Percentiles rank a stretch among this genome's conserved stretches.
phyloP scores from a whole-genome alignment of 495 filamentous ascomycete genomes.

The Penicillium coffeae region DNA sequence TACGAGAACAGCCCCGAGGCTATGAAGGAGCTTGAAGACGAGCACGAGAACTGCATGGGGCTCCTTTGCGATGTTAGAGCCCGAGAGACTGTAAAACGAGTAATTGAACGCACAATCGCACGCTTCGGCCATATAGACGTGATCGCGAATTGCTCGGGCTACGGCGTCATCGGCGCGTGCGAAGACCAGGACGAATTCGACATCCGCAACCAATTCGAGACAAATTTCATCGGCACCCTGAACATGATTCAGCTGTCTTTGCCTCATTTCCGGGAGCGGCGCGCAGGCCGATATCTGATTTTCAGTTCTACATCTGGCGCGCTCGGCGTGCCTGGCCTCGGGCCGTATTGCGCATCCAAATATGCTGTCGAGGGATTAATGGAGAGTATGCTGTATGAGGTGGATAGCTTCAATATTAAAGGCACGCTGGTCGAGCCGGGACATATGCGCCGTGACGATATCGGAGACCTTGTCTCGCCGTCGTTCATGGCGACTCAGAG shows the following conservation, averaged over 20 bases:
- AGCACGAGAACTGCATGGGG: constrained; percentile 62
- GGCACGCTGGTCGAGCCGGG: constrained; percentile 91
- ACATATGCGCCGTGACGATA: constrained; percentile 74
- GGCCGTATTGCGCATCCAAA: constrained; percentile 94
- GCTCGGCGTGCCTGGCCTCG: constrained; percentile 83
- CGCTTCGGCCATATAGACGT: constrained; percentile 82
- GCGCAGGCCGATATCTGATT: constrained; percentile 79
- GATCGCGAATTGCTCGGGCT: constrained; percentile 86
- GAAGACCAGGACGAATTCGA: constrained; percentile 97
- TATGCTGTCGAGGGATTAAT: constrained; percentile 94
- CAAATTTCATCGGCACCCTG: constrained; percentile 90
- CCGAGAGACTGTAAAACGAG: constrained; percentile 67
- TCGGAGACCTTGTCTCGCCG: constrained; percentile 32
- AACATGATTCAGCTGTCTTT: constrained; percentile 89
- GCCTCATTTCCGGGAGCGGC: constrained; percentile 77
- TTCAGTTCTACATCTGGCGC: constrained; percentile 89
- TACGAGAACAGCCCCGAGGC: constrained; percentile 70
- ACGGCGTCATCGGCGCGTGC: constrained; percentile 91
- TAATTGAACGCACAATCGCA: constrained; percentile 62
- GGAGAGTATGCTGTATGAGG: constrained; percentile 92
- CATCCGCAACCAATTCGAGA: constrained; percentile 93
- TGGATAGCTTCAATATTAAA: constrained; percentile 86
- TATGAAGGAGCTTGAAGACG: constrained; percentile 56
- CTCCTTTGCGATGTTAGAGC: constrained; percentile 87
- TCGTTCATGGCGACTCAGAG: constrained; percentile 18